phyloP scores from a whole-genome alignment of 164 flowering plant genomes.

The Malania oleifera region DNA sequence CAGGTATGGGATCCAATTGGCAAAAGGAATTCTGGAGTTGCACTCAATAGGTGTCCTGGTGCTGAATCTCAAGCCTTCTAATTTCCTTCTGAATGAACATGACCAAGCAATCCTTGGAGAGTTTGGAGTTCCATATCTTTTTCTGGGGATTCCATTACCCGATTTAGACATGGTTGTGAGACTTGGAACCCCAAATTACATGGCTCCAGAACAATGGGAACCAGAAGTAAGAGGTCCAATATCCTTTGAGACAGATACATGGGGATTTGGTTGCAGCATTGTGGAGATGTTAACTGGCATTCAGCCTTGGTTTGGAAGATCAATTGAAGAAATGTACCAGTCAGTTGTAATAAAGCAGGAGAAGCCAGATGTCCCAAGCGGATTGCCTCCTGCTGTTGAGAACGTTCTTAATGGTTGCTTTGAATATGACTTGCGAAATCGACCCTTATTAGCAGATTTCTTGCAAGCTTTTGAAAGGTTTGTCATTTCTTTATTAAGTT shows the following conservation, averaged over 20 bases:
- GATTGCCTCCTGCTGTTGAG: not conserved
- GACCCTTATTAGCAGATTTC: not conserved
- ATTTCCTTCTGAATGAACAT: too few species aligned
- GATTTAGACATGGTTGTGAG: too few species aligned
- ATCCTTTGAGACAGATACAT: not conserved
- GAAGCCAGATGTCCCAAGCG: not conserved
- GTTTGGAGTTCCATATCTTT: too few species aligned
- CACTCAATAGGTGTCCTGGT: too few species aligned
- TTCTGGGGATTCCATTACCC: too few species aligned
- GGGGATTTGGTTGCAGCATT: not conserved
- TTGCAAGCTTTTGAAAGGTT: not conserved
- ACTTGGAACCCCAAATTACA: too few species aligned
- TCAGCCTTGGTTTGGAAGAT: not conserved
- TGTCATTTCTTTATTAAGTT: not conserved
- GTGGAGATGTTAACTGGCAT: not conserved
- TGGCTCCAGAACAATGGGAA: too few species aligned
- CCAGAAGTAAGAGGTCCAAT: not conserved
- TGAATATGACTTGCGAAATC: not conserved
- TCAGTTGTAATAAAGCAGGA: not conserved
- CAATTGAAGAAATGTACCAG: not conserved
- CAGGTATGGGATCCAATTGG: too few species aligned
- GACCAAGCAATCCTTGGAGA: too few species aligned
- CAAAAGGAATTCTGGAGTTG: too few species aligned
- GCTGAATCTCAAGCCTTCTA: too few species aligned
- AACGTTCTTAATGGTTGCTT: not conserved